These are phyloP conservation scores for Triticum turgidum DNA, from an alignment of 176 grass and related monocot genomes.

Conservation along the genomic window DNA sequence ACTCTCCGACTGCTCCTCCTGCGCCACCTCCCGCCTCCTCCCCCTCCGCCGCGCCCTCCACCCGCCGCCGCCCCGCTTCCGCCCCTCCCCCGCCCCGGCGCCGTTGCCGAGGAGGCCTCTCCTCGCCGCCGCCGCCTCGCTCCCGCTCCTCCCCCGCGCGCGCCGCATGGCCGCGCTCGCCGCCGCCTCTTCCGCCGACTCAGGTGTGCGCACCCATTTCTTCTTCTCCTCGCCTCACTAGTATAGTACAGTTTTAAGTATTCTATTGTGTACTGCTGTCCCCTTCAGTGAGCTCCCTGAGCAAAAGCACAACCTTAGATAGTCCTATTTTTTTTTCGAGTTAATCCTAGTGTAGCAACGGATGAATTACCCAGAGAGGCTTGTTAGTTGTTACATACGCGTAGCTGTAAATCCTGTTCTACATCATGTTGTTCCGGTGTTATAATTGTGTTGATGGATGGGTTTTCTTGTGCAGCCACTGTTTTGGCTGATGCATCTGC, in stretches of 20 bases:
- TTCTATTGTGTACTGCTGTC: not conserved
- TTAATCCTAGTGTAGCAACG: not conserved
- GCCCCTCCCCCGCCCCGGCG: not conserved
- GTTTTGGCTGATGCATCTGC: conserved; percentile 34
- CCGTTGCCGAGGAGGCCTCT: conserved; percentile 2
- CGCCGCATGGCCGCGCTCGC: conserved; percentile 20
- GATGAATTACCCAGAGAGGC: not conserved
- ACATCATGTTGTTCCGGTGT: not conserved
- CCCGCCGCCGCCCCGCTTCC: conserved; percentile 33
- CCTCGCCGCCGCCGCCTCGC: not conserved
- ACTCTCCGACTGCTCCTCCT: conserved; percentile 56
- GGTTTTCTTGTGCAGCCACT: conserved; percentile 29
- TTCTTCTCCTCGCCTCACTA: not conserved
- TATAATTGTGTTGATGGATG: not conserved
- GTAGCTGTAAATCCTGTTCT: not conserved
- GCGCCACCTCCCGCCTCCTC: conserved; percentile 40
- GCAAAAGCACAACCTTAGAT: not conserved
- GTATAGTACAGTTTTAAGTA: not conserved
- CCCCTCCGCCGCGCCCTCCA: conserved; percentile 43
- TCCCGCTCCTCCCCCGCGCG: conserved; percentile 15
- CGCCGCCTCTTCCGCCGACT: conserved; percentile 27
- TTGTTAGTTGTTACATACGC: not conserved
- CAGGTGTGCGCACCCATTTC: conserved; percentile 16
- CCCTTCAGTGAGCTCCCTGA: not conserved
- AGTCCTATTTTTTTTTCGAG: not conserved